A percentile compares a stretch with the other conserved stretches of the same genome.
These are phyloP conservation scores for Chaetomium strumarium DNA, from an alignment of 2,329 filamentous ascomycete genomes.

Conservation along the genomic window DNA sequence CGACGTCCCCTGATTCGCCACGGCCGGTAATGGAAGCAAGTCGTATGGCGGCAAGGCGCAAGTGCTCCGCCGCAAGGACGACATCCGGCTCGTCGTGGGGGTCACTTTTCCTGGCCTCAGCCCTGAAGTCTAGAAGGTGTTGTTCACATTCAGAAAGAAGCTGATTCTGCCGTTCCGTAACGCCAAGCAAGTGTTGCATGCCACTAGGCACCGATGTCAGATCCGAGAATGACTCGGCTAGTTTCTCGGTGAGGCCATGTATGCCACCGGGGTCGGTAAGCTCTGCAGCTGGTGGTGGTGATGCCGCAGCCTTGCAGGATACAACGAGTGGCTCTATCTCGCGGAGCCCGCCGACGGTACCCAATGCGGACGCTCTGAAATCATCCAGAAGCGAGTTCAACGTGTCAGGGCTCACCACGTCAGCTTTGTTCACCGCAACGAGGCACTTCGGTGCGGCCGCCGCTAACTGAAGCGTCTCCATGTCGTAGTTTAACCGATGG, in stretches of 20 bases:
- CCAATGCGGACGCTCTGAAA: conserved; percentile 32
- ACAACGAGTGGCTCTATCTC: conserved; percentile 48
- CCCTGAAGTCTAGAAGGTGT: conserved; percentile 69
- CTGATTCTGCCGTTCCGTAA: conserved; percentile 82
- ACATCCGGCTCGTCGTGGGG: conserved; percentile 61
- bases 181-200: conserved; percentile 79
- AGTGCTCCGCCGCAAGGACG: conserved; percentile 82
- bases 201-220: conserved; percentile 68
- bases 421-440: conserved; percentile 59
- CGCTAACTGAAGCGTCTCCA: conserved; percentile 50
- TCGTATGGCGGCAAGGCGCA: conserved; percentile 72
- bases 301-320: conserved; percentile 62
- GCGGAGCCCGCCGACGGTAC: conserved; percentile 36
- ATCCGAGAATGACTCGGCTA: conserved; percentile 61
- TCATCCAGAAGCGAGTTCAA: conserved; percentile 35
- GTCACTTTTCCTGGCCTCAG: conserved; percentile 40
- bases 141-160: conserved; percentile 67
- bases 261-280: conserved; percentile 57
- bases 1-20: conserved; percentile 81
- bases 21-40: conserved; percentile 84
- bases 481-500: conserved; percentile 45
- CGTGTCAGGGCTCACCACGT: conserved; percentile 36
- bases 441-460: conserved; percentile 43
- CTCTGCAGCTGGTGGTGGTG: conserved; percentile 16
- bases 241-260: conserved; percentile 58